Evolutionary conservation across 2,329 filamentous ascomycete genomes (phyloP).

Genomic region (Aspergillus felis): DNA sequence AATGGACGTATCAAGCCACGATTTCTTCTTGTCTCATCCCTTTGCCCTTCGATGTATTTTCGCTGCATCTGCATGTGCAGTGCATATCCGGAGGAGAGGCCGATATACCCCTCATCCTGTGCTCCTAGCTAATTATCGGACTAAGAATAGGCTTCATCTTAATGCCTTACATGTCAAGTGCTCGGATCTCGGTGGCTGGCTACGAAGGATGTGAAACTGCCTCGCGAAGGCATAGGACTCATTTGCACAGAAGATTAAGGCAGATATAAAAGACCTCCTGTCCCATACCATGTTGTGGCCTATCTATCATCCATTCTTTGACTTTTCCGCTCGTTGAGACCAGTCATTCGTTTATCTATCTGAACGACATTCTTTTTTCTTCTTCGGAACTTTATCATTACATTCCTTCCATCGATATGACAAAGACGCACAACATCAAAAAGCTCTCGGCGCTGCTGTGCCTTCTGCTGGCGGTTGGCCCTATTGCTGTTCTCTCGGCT

Average conservation of each 20-base stretch:
- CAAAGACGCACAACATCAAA: conserved; percentile 24
- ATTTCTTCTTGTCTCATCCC: not conserved
- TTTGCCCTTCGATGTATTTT: not conserved
- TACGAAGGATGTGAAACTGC: not conserved
- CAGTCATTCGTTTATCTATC: not conserved
- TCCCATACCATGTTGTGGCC: not conserved
- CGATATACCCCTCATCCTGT: not conserved
- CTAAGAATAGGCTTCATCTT: not conserved
- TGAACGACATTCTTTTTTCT: not conserved
- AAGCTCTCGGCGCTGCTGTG: conserved; percentile 27
- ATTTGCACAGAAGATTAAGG: not conserved
- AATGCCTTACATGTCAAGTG: conserved; percentile 5
- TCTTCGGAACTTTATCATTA: not conserved
- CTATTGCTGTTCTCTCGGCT: conserved; percentile 25
- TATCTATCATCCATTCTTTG: conserved; percentile 6
- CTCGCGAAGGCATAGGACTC: not conserved
- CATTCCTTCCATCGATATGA: not conserved
- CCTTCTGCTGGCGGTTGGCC: conserved; percentile 26
- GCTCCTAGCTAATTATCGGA: not conserved
- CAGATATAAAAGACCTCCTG: not conserved
- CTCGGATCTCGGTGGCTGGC: conserved; percentile 5
- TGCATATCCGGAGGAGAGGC: not conserved
- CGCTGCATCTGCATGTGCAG: not conserved
- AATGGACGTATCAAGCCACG: conserved; percentile 2
- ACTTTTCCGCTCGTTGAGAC: not conserved